Evolutionary conservation across 176 grass and related monocot genomes (phyloP).

Genomic region (Carex pumila): DNA sequence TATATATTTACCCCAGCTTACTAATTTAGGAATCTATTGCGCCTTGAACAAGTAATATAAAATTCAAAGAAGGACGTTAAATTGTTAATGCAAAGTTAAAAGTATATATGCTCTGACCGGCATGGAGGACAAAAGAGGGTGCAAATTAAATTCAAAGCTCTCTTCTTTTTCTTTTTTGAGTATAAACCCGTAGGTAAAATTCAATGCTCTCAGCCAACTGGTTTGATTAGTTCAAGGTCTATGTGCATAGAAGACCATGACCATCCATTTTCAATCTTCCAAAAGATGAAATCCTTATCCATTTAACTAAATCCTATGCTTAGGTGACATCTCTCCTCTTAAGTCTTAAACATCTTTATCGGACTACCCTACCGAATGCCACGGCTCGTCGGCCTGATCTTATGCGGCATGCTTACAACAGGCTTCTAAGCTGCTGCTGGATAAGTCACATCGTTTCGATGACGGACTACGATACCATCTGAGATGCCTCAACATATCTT

Average conservation of each 20-base stretch:
- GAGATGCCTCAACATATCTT: no score
- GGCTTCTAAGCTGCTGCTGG: neutral
- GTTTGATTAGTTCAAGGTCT: neutral
- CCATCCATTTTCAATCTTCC: slow-evolving; percentile 10
- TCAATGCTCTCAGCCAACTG: neutral
- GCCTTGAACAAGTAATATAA: neutral
- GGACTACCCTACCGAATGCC: neutral
- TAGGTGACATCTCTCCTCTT: neutral
- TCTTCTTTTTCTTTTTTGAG: no score
- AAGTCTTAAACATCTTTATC: neutral
- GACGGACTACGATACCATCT: no score
- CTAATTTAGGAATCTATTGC: no score
- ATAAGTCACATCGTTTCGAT: no score
- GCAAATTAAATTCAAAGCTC: neutral
- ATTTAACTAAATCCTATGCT: slow-evolving; percentile 6
- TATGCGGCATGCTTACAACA: neutral
- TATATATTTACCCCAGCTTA: no score
- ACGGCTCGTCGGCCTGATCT: neutral
- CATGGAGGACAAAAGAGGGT: neutral
- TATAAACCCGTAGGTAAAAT: no score
- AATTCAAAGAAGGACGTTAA: neutral
- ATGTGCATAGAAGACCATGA: neutral
- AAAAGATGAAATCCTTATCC: neutral
- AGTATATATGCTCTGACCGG: neutral
- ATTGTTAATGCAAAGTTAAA: neutral